Base-by-base conservation (phyloP, 345 rosid species). In the Anastatica hierochuntica region DNA sequence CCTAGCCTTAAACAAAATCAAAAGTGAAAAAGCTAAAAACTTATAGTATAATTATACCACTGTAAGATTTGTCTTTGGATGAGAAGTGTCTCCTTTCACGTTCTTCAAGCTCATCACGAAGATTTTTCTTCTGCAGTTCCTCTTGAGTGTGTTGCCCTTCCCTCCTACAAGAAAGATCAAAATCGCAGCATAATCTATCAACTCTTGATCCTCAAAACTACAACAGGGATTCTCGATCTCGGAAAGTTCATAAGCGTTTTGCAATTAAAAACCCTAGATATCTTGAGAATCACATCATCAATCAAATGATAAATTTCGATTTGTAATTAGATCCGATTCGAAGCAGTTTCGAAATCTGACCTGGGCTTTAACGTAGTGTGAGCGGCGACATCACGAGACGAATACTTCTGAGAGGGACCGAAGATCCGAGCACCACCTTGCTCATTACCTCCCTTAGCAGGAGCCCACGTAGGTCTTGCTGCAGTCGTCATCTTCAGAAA, bases 401-500 rank as follows among this genome's bases (percentile, higher is more conserved):
- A 92, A 64, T 81, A 88, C 72, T 92, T 92, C 81, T 92, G 97
- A 4, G 95, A 92, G 0, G 97, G 90, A 14, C 98, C 98, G 4
- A 92, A 92, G 42, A 92, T 85, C 36, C 98, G 79, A 49, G 98
- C 81, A 24, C 97, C 98, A 5, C 98, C 98, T 45, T 88, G 97
- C 75, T 92, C 98, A 49, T 88, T 83, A 7, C 98, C 95, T 60
- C 98, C 98, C 76, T 92, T 92, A 0, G 97, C 98, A 24, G 98
- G 98, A 14, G 94, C 95, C 98, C 98, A 92, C 4, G 98, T 92
- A 4, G 98, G 98, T 47, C 97, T 62, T 43, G 98, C 97, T 9
- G 97, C 98, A 15, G 96, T 88, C 53, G 98, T 92, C 98, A 85
- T 90, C 61, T 62, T 53, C 18, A 10, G 24, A 46, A 31, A 2